Base-by-base conservation (phyloP, 495 filamentous ascomycete species). In the Xanthoparmelia taractica region DNA sequence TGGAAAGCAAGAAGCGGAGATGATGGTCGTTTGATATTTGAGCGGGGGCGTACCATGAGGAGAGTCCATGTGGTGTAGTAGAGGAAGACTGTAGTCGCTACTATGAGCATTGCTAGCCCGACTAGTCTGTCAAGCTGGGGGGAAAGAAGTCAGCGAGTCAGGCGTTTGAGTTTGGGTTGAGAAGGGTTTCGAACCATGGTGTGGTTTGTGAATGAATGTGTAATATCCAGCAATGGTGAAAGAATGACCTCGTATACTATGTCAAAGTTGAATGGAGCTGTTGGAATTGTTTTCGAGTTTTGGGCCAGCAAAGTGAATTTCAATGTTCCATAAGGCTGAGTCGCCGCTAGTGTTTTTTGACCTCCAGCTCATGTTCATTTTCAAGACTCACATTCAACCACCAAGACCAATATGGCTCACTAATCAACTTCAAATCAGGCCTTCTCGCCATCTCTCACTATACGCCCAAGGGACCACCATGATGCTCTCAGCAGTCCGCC, bases 61-160 rank as follows among this genome's bases (percentile, higher is more conserved):
- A 99, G 79, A 6, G 94, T 97, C 94, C 94, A 99, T 70, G 96
- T 84, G 23, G 92, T 95, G 78, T 99, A 99, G 82, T 99, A 99
- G 66, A 96, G 85, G 76, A 99, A 99, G 77, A 99, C 91, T 74
- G 87, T 85, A 67, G 92, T 88, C 73, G 94, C 92, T 80, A 87
- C 85, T 80, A 96, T 85, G 76, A 99, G 90, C 94, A 99, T 99
- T 80, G 86, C 89, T 81, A 95, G 85, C 78, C 95, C 94, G 68
- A 96, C 87, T 71, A 96, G 83, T 84, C 88, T 91, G 80, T 96
- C 94, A 77, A 97, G 89, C 94, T 98, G 71, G 20, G 27, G 29
- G 33, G 27, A 27, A 47, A 13, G n/a, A n/a, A 7, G 58, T 63
- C 17, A 65, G 60, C 33, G n/a, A 17, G 17, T 38, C 8, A 38